These are phyloP conservation scores for Emmonsiellopsis sp. DNA, from an alignment of 2,329 filamentous ascomycete genomes.

Conservation along the genomic window DNA sequence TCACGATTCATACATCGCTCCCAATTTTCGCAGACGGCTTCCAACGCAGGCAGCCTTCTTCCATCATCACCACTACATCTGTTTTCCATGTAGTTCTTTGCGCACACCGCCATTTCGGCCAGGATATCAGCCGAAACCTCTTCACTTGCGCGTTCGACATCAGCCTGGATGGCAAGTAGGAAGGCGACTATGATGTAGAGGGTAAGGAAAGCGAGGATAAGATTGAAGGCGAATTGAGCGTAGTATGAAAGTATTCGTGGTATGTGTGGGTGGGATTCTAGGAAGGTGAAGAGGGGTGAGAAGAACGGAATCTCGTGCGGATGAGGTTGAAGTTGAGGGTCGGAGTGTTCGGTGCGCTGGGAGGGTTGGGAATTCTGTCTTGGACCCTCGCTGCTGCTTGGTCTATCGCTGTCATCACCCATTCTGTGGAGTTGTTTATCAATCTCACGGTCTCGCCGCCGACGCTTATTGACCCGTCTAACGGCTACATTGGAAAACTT, in stretches of 20 bases:
- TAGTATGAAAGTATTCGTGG: constrained; percentile 59
- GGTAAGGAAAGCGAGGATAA: constrained; percentile 38
- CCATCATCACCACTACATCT: constrained; percentile 55
- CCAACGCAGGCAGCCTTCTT: constrained; percentile 60
- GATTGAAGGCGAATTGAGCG: constrained; percentile 50
- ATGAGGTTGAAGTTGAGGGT: neutral
- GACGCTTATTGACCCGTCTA: constrained; percentile 40
- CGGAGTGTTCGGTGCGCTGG: neutral
- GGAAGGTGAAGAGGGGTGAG: constrained; percentile 49
- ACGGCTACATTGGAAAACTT: constrained; percentile 39
- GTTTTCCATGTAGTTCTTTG: constrained; percentile 65
- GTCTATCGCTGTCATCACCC: constrained; percentile 35
- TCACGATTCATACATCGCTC: constrained; percentile 80
- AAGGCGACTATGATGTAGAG: constrained; percentile 62
- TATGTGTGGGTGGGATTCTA: constrained; percentile 56
- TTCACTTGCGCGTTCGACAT: constrained; percentile 64
- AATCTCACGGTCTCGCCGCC: constrained; percentile 39
- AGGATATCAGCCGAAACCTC: constrained; percentile 61
- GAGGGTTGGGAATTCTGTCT: neutral
- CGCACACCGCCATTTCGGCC: constrained; percentile 64
- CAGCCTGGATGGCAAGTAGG: constrained; percentile 60
- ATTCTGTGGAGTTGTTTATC: constrained; percentile 34
- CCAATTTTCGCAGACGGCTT: constrained; percentile 69
- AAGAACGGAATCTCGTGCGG: constrained; percentile 23
- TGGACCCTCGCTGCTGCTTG: constrained; percentile 27